phyloP scores from a whole-genome alignment of 2,329 filamentous ascomycete species.

The Botryotinia convoluta region DNA sequence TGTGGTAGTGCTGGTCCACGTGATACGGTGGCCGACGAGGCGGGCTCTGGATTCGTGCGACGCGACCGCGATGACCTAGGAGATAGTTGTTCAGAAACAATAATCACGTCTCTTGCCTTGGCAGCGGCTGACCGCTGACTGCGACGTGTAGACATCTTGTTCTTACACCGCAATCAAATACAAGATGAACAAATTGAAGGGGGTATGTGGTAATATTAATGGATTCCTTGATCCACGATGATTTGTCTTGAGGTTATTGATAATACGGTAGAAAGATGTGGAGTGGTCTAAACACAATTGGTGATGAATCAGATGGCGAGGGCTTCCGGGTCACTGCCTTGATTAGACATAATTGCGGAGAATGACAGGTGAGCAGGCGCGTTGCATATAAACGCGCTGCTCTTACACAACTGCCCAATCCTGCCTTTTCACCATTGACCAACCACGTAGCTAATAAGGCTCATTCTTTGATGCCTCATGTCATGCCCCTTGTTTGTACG shows the following conservation, averaged over 20 bases:
- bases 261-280: constrained; percentile 7
- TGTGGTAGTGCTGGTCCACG: constrained; percentile 32
- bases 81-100: constrained; percentile 30
- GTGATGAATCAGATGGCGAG: constrained; percentile 24
- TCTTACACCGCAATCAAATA: constrained; percentile 19
- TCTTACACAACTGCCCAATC: constrained; percentile 10
- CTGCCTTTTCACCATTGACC: constrained; percentile 2
- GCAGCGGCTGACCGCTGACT: constrained; percentile 35
- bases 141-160: constrained; percentile 34
- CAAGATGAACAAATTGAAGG: constrained; percentile 7
- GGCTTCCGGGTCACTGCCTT: constrained; percentile 29
- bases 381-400: constrained; percentile 25
- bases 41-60: constrained; percentile 32
- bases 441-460: constrained; percentile 8
- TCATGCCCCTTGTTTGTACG: constrained; percentile 12
- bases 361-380: constrained; percentile 21
- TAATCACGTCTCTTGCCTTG: constrained; percentile 34
- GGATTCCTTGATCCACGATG: constrained; percentile 19
- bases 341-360: constrained; percentile 28
- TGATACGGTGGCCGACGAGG: constrained; percentile 35
- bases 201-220: constrained; percentile 8
- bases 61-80: constrained; percentile 34
- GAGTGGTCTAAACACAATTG: constrained; percentile 18
- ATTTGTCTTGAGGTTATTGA: constrained; percentile 16
- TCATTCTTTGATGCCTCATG: not conserved